Percentiles rank a stretch among this genome's conserved stretches.
phyloP scores from a whole-genome alignment of 2,329 filamentous ascomycete species.

The Epichloe scottii region DNA sequence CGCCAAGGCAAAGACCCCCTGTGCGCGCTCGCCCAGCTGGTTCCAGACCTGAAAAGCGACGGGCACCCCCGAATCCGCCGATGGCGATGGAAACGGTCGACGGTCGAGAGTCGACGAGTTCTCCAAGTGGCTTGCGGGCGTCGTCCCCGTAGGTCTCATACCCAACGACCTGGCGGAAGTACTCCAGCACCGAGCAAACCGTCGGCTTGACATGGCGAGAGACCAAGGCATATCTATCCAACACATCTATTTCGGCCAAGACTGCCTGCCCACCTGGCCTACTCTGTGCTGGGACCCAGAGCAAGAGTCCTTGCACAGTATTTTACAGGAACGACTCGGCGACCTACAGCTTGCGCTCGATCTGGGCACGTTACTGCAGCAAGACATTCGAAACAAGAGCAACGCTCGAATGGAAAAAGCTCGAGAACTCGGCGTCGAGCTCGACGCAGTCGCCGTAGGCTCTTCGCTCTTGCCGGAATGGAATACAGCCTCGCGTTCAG shows the following conservation, averaged over 20 bases:
- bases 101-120: slow-evolving; percentile 1
- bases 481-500: not conserved
- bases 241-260: slow-evolving; percentile 14
- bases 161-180: slow-evolving; percentile 10
- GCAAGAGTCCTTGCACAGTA: slow-evolving; percentile 12
- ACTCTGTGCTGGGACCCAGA: slow-evolving; percentile 14
- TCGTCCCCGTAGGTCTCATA: slow-evolving; percentile 13
- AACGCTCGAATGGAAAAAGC: slow-evolving; percentile 17
- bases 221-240: slow-evolving; percentile 6
- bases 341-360: slow-evolving; percentile 9
- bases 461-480: slow-evolving; percentile 18
- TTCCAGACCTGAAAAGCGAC: not conserved
- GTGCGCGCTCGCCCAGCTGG: not conserved
- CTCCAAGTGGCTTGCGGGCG: slow-evolving; percentile 7
- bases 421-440: slow-evolving; percentile 8
- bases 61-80: not conserved
- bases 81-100: not conserved
- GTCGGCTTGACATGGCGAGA: slow-evolving; percentile 13
- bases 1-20: too few species aligned
- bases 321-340: slow-evolving; percentile 14
- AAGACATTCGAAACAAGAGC: slow-evolving; percentile 14
- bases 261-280: slow-evolving; percentile 20
- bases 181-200: slow-evolving; percentile 13
- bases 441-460: slow-evolving; percentile 15
- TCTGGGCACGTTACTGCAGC: slow-evolving; percentile 10